phyloP scores from a whole-genome alignment of 2,329 filamentous ascomycete species.

The Fusarium sp. region DNA sequence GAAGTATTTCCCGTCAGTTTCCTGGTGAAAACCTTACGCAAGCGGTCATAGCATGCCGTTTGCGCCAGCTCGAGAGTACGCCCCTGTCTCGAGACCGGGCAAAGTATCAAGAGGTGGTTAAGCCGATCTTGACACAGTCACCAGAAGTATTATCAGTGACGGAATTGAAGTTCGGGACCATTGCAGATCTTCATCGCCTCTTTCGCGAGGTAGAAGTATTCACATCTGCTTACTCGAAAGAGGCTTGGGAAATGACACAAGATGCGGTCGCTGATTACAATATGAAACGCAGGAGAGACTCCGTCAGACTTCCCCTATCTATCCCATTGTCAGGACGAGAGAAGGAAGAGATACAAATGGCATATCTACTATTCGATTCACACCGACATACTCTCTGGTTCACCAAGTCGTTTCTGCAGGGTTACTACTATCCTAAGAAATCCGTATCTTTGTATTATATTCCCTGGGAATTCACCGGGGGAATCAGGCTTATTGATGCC shows the following conservation, averaged over 20 bases:
- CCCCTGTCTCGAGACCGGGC: not conserved
- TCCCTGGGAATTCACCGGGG: not conserved
- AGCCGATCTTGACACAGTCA: not conserved
- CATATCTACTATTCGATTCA: not conserved
- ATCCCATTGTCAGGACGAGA: not conserved
- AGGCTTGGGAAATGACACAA: not conserved
- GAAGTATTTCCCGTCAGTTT: not conserved
- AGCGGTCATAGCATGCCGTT: not conserved
- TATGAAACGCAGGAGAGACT: no score
- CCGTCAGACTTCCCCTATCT: no score
- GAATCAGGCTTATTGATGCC: accelerated
- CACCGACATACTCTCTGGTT: not conserved
- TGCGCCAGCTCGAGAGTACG: not conserved
- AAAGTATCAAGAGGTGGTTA: not conserved
- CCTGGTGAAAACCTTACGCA: not conserved
- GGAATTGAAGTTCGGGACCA: not conserved
- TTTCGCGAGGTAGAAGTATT: not conserved
- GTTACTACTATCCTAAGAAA: not conserved
- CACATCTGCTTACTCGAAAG: not conserved
- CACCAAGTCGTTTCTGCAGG: not conserved
- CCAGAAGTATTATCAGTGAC: no score
- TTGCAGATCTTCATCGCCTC: not conserved
- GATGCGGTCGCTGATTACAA: no score
- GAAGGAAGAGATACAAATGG: not conserved
- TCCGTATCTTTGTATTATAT: accelerated